These are phyloP conservation scores for Trichosporon faecale DNA, from an alignment of 1,284 basidiomycete species.

Conservation along the genomic window DNA sequence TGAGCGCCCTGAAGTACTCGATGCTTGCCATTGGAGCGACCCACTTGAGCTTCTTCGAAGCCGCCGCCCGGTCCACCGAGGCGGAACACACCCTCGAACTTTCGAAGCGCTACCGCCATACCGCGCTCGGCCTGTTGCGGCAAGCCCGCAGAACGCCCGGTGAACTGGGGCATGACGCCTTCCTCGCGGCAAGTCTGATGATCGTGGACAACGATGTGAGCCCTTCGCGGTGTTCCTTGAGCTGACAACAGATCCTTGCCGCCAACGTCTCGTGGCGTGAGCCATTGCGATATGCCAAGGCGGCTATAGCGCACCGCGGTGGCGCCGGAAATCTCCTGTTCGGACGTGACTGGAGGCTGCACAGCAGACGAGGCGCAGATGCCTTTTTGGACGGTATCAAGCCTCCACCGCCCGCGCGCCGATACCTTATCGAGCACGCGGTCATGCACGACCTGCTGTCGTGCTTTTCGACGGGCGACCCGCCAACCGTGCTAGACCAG, in stretches of 20 bases:
- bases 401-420: slow-evolving; percentile 16
- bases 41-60: slow-evolving; percentile 28
- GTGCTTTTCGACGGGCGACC: slow-evolving; percentile 28
- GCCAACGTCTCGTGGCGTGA: slow-evolving; percentile 39
- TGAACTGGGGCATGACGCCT: slow-evolving; percentile 37
- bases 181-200: slow-evolving; percentile 33
- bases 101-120: slow-evolving; percentile 29
- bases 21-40: slow-evolving; percentile 42
- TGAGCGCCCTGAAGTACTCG: slow-evolving; percentile 33
- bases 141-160: slow-evolving; percentile 26
- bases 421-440: slow-evolving; percentile 36
- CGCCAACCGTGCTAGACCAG: slow-evolving; percentile 27
- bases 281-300: slow-evolving; percentile 30
- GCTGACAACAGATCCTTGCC: slow-evolving; percentile 32
- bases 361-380: slow-evolving; percentile 33
- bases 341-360: slow-evolving; percentile 22
- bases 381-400: slow-evolving; percentile 31
- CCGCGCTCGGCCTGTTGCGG: slow-evolving; percentile 31
- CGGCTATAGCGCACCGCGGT: slow-evolving; percentile 32
- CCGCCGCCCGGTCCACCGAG: slow-evolving; percentile 8
- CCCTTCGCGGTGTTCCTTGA: background rate
- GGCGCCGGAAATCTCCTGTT: slow-evolving; percentile 36
- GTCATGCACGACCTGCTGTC: slow-evolving; percentile 34
- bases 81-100: slow-evolving; percentile 27
- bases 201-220: slow-evolving; percentile 36